Base-by-base conservation (phyloP, 78 protist species). In the Diacronema lutheri region DNA sequence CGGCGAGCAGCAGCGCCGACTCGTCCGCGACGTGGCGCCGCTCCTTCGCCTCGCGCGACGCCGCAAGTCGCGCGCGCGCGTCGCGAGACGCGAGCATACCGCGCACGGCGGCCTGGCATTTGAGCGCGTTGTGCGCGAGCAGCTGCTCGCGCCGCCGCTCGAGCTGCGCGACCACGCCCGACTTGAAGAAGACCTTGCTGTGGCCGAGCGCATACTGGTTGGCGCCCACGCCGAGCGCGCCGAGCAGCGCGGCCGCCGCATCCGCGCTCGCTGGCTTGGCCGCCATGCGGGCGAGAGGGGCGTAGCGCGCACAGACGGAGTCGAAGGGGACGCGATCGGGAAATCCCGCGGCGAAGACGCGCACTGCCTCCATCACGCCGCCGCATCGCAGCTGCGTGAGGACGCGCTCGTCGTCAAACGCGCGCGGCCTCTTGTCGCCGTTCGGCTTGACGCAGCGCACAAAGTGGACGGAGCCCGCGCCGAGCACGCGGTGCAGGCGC, bases 311-410 rank as follows among this genome's bases (percentile, higher is more conserved):
- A 31, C 20, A 50, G 9, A 69, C 37, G 9, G 37, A 23, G 16
- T 29, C 21, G 26, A 69, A 33, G 35, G 31, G 46, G 19, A 69
- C 23, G 9, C 76, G 76, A 55, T 69, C 76, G 35, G 76, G 76
- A n/a, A 10, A 69, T 50, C 76, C 76, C 0, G 37, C 11, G 19
- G 76, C 21, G 55, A 69, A 69, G 76, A 69, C 76, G 55, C 76
- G 76, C 55, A 69, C 76, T 2, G 76, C 76, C 76, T 69, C 76
- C 23, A 69, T 5, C 14, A 69, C 76, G n/a, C 76, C 76, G 76
- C 76, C 76, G 76, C 76, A 69, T 26, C 76, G 76, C 50, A 69
- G 76, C 46, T 69, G 76, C 12, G 23, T 4, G 40, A 69, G 7
- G 3, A 69, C 50, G 16, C 4, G 37, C 76, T 7, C 25, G 25